Evolutionary conservation across 202 grass and related monocot genomes (phyloP), one percentile per base, ranked within the genome.

Genomic region (Schoenoplectus tabernaemontani): DNA sequence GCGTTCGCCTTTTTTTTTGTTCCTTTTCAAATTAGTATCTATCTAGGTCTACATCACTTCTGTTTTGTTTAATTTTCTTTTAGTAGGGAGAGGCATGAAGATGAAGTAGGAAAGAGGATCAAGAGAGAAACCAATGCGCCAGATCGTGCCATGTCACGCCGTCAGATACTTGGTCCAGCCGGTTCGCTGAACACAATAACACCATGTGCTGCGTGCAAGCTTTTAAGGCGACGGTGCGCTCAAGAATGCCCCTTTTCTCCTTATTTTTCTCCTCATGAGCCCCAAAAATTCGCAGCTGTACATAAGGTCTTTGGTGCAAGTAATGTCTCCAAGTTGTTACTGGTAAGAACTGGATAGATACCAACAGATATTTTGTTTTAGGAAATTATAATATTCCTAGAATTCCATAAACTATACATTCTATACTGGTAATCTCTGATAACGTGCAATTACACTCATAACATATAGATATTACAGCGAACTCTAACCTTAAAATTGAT

Each of bases 281-380:
- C 92, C 34, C 86, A 92, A 83, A 99, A 99, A 85, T 99, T 99
- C 39, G 86, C 86, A 41, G 81, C 89, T 16, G 92, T 95, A 48
- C 96, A 99, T 70, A 92, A 85, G 82, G 92, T 99, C 81, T 99
- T 99, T 83, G 92, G 96, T 24, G 96, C 96, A 24, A 99, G 96
- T 84, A 99, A 99, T 81, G 90, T 95, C 83, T 92, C 96, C 85
- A 99, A 99, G 86, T 90, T 99, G 85, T 85, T 97, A 44, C 75
- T 90, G 86, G 95, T 98, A 82, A 84, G 30, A 82, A 76, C 10
- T 37, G 2, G 4, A 64, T 64, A 11, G 33, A 33, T 13, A 15
- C 7, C 4, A 44, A n/a, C n/a, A n/a, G n/a, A n/a, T n/a, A n/a
- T n/a, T n/a, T n/a, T n/a, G n/a, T n/a, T n/a, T n/a, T n/a, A n/a